These are phyloP conservation scores for Pestalotiopsis sp. DNA, from an alignment of 2,329 filamentous ascomycete genomes.

Conservation along the genomic window DNA sequence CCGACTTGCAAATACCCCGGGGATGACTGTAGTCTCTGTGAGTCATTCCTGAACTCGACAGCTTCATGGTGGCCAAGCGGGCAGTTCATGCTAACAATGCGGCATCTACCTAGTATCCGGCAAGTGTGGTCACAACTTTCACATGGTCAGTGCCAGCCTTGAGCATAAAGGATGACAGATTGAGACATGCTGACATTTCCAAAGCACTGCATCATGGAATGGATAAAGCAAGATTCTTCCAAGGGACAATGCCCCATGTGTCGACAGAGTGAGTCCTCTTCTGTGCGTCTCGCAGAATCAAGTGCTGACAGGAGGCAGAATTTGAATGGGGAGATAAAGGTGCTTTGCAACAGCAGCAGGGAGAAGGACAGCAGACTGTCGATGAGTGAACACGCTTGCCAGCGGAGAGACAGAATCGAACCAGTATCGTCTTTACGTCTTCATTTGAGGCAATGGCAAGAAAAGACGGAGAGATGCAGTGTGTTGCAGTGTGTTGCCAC, in stretches of 20 bases:
- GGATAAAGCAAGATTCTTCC: slow-evolving; percentile 93
- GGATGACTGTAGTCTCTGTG: slow-evolving; percentile 91
- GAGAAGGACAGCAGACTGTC: slow-evolving; percentile 22
- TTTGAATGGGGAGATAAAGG: slow-evolving; percentile 33
- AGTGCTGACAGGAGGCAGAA: slow-evolving; percentile 24
- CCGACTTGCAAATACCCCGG: slow-evolving; percentile 97
- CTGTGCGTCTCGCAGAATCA: background rate
- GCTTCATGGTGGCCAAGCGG: background rate
- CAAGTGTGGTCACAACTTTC: slow-evolving; percentile 96
- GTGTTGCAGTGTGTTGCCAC: no score
- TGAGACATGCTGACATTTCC: slow-evolving; percentile 21
- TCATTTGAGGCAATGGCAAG: background rate
- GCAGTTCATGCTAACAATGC: slow-evolving; percentile 12
- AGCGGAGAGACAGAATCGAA: background rate
- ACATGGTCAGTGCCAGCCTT: slow-evolving; percentile 79
- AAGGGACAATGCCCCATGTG: slow-evolving; percentile 98
- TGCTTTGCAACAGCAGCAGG: slow-evolving; percentile 20
- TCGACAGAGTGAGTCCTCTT: slow-evolving; percentile 71
- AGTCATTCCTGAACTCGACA: slow-evolving; percentile 36
- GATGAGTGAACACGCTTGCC: background rate
- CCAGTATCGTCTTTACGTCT: background rate
- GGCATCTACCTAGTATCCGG: slow-evolving; percentile 71
- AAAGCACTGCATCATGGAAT: slow-evolving; percentile 92
- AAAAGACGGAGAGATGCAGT: no score
- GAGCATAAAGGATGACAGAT: slow-evolving; percentile 1